Evolutionary conservation across 2,329 filamentous ascomycete genomes (phyloP), one percentile per base, ranked within the genome.

Genomic region (Fragosphaeria purpurea): DNA sequence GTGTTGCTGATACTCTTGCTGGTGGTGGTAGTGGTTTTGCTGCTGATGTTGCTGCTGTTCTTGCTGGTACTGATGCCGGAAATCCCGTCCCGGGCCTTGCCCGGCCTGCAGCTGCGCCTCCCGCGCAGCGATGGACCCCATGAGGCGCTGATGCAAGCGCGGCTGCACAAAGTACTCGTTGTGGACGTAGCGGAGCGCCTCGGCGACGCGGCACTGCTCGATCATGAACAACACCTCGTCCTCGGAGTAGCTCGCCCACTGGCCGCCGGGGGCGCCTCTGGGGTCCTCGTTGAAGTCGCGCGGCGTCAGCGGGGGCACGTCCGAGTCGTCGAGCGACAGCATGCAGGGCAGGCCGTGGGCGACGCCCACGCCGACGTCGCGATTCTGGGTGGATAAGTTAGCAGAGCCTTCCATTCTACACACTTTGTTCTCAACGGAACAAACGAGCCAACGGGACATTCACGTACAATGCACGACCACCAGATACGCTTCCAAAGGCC

Each of bases 401-500:
- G 13, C 35, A 9, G 4, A 35, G n/a, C n/a, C n/a, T n/a, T n/a
- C n/a, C n/a, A n/a, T n/a, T n/a, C n/a, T n/a, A n/a, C n/a, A n/a
- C n/a, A n/a, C n/a, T n/a, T n/a, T n/a, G n/a, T n/a, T n/a, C n/a
- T n/a, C n/a, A 11, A 11, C 3, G 2, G 35, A 22, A 22, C 35
- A 37, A 7, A 7, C 35, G 7, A 37, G 35, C 3, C 7, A 37
- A 37, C 1, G 35, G 35, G 22, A 22, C 22, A 22, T 22, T 22
- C 35, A 47, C 51, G 42, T 32, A 53, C 51, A 13, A 56, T 47
- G 12, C 54, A 56, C 4, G 41, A 53, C 54, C 54, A 56, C 54
- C 54, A 56, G 33, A 51, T 52, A 2, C 54, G 48, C 37, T 56
- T 56, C 54, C 54, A 56, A 12, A 56, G 30, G 3, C 54, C 38